Base-by-base conservation (phyloP, 768 basidiomycete species). In the Russula compacta region DNA sequence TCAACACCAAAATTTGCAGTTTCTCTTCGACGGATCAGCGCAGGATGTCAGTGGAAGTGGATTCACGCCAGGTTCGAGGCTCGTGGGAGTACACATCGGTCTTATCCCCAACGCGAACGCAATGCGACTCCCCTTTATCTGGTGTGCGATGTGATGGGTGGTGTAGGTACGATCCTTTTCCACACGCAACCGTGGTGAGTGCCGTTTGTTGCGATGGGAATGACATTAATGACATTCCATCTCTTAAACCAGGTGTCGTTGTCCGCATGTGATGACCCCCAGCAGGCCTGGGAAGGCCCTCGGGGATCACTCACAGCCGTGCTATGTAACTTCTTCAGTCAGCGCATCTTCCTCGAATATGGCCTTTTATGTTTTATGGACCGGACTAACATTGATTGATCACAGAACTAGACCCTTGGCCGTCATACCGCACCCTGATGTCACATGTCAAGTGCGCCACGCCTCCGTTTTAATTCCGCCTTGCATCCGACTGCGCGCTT, bases 221-320 rank as follows among this genome's bases (percentile, higher is more conserved):
- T 36, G 17, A 24, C 9, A 36, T 43, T 35, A 10, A 40, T 56
- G 15, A 44, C 1, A n/a, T 2, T 5, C 6, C n/a, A 19, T 3
- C 17, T 11, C 35, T 44, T n/a, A 9, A 8, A 12, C 17, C 21
- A 60, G 63, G 24, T 64, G 4, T 69, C 68, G 2, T 14, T 70
- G 7, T 65, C 68, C 3, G 62, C 67, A 0, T 69, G 68, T 38
- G 54, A 56, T 15, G 69, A 70, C 35, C 46, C 36, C 24, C 67
- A 69, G 39, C 50, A 36, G 17, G 65, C 68, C 0, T 69, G 64
- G 64, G 68, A 69, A 32, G 53, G 56, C 14, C 62, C 65, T 0
- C 61, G 63, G 42, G 61, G 58, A 6, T 68, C 68, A 33, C 59
- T 68, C 46, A 67, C 66, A 6, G 56, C 38, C 14, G 64, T 64